A percentile compares a stretch with the other conserved stretches of the same genome.
Evolutionary conservation across 2,329 filamentous ascomycete species (phyloP).

Genomic region (Fusarium metavorans): DNA sequence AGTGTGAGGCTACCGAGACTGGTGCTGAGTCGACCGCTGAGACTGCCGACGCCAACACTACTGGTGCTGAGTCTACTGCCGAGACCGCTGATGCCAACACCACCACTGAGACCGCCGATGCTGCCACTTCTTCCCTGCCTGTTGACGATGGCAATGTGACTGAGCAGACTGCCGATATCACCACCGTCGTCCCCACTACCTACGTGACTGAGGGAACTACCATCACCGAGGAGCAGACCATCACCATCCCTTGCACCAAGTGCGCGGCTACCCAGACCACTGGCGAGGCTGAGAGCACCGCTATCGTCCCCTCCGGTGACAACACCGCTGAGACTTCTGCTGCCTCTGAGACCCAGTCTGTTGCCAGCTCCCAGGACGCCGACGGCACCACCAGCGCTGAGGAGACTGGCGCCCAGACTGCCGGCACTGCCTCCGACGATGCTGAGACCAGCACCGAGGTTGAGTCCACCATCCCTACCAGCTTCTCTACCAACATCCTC

Average conservation of each 20-base stretch:
- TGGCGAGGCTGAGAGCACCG: slow-evolving; percentile 16
- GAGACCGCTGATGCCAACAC: slow-evolving; percentile 16
- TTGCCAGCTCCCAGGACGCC: slow-evolving; percentile 16
- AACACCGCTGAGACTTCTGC: slow-evolving; percentile 20
- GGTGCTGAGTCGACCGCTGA: slow-evolving; percentile 14
- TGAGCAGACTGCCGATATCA: slow-evolving; percentile 26
- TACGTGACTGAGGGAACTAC: slow-evolving; percentile 37
- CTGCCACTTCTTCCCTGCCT: not conserved
- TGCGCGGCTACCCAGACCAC: slow-evolving; percentile 22
- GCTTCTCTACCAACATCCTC: slow-evolving; percentile 22
- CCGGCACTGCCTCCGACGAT: slow-evolving; percentile 29
- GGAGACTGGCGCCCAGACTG: slow-evolving; percentile 20
- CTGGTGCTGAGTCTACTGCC: slow-evolving; percentile 6
- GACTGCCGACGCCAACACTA: slow-evolving; percentile 9
- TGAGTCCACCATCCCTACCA: slow-evolving; percentile 18
- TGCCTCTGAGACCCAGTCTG: slow-evolving; percentile 15
- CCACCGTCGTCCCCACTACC: slow-evolving; percentile 35
- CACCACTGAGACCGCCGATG: slow-evolving; percentile 14
- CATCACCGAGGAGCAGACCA: slow-evolving; percentile 31
- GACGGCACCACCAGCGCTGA: slow-evolving; percentile 17
- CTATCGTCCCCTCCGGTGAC: not conserved
- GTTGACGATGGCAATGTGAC: not conserved
- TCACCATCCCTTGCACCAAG: slow-evolving; percentile 37
- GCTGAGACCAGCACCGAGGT: slow-evolving; percentile 19
- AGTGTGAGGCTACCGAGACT: slow-evolving; percentile 25